Evolutionary conservation across 129 eudicot species (phyloP), one percentile per base, ranked within the genome.

Genomic region (Arctium lappa): DNA sequence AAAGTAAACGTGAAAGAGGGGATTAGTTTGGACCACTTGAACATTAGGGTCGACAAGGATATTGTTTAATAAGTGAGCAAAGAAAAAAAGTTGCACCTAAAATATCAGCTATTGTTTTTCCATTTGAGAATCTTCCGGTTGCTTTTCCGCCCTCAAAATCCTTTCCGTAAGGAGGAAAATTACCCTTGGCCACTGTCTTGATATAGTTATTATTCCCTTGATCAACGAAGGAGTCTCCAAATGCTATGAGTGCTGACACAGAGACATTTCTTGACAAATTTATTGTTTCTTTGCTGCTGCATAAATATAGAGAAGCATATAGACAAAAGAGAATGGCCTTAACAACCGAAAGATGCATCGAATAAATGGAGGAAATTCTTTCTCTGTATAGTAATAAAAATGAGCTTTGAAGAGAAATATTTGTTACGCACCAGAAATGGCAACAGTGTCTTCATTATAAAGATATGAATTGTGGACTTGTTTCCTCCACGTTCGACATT

Each of bases 151-250:
- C 91, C 46, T 33, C 74, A 72, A 93, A 90, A 82, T 93, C 95
- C 74, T 83, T 76, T 3, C 97, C 93, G 36, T 91, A 93, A 12
- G 97, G 95, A 33, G 88, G 93, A 63, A 69, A 93, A 81, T 93
- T 91, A 50, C 75, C 91, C 84, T 88, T 91, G 18, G 75, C 79
- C 34, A 89, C 42, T 0, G 92, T 93, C 11, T 34, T 32, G 56
- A 89, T 44, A 39, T 88, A 56, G 82, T 91, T 89, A 46, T 91
- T 93, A 70, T 88, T 93, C 44, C 97, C 95, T 11, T 89, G 88
- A 82, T 93, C 97, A 13, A 93, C 85, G 6, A 87, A 75, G 2
- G 97, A 93, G 80, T 93, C 95, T 83, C 95, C 97, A 18, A 91
- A 91, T 60, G 80, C 85, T 33, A 90, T 2, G 9, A 93, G 84